These are phyloP conservation scores for Globisporangium nodosum DNA, from an alignment of 352 stramenopile species.

Conservation along the genomic window DNA sequence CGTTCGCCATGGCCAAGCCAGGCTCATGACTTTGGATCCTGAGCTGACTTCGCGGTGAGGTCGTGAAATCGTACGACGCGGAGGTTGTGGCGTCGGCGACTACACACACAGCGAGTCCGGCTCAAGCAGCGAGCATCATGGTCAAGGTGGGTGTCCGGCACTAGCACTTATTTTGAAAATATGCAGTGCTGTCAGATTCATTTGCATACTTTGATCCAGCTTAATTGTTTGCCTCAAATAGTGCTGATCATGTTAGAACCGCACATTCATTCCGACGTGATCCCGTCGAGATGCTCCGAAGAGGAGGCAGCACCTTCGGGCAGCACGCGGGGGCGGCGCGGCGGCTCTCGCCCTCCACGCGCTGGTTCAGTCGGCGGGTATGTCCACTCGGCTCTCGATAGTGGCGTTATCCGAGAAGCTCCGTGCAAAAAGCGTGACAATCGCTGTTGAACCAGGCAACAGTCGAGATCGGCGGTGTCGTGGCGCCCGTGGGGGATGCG, in stretches of 20 bases:
- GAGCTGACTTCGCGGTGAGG: too few species aligned
- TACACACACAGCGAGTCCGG: too few species aligned
- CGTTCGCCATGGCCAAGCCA: too few species aligned
- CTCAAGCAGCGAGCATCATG: too few species aligned
- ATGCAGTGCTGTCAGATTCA: neutral
- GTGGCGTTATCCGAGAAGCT: too few species aligned
- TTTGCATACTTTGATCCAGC: too few species aligned
- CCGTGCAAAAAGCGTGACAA: neutral
- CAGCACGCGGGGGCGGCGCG: neutral
- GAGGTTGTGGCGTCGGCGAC: too few species aligned
- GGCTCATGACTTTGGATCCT: too few species aligned
- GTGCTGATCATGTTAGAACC: neutral
- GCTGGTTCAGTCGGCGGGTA: neutral
- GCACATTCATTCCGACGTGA: neutral
- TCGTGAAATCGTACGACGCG: too few species aligned
- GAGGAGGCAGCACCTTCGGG: neutral
- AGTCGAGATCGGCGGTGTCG: conserved; percentile 60
- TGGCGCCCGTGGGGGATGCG: conserved; percentile 24
- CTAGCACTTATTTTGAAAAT: neutral
- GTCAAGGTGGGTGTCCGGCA: too few species aligned
- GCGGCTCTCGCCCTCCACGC: neutral
- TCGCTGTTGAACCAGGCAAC: conserved; percentile 11
- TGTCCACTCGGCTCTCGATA: too few species aligned
- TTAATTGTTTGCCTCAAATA: too few species aligned
- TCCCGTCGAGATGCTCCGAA: neutral